Percentiles rank a stretch among this genome's conserved stretches.
These are phyloP conservation scores for Talaromyces sp. DNA, from an alignment of 2,329 filamentous ascomycete species.

Conservation along the genomic window DNA sequence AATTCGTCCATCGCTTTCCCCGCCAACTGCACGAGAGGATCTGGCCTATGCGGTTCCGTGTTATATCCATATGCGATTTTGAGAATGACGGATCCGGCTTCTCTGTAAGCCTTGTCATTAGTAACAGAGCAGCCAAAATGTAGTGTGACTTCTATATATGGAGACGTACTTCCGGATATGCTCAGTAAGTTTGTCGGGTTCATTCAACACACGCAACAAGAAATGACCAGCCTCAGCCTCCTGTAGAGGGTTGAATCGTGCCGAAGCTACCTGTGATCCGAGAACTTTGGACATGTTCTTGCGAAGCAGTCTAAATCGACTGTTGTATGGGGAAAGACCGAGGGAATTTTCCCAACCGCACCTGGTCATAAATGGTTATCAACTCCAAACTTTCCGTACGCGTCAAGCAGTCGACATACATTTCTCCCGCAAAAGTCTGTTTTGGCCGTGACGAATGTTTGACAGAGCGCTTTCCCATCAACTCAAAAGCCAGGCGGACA, in stretches of 20 bases:
- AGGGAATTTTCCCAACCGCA: constrained; percentile 36
- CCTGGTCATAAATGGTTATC: constrained; percentile 14
- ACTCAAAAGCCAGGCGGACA: constrained; percentile 22
- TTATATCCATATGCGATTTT: constrained; percentile 45
- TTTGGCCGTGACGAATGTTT: constrained; percentile 26
- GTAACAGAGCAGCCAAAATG: not conserved
- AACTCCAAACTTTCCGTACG: not conserved
- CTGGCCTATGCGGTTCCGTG: constrained; percentile 29
- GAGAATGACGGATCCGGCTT: constrained; percentile 37
- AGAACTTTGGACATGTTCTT: constrained; percentile 42
- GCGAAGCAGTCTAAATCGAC: constrained; percentile 36
- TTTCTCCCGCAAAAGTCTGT: constrained; percentile 28
- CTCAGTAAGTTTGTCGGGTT: constrained; percentile 31
- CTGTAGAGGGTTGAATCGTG: constrained; percentile 38
- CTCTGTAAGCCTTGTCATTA: constrained; percentile 15
- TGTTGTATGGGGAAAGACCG: constrained; percentile 30
- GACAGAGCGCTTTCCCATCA: constrained; percentile 29
- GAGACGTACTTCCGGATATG: constrained; percentile 37
- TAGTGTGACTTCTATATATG: not conserved
- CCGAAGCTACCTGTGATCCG: constrained; percentile 35
- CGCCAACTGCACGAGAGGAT: constrained; percentile 41
- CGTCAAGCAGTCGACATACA: constrained; percentile 20
- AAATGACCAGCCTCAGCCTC: constrained; percentile 42
- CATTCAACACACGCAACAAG: constrained; percentile 36
- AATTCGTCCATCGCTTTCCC: constrained; percentile 37